Base-by-base conservation (phyloP, 2,329 filamentous ascomycete genomes). In the Stemphylium lycopersici region DNA sequence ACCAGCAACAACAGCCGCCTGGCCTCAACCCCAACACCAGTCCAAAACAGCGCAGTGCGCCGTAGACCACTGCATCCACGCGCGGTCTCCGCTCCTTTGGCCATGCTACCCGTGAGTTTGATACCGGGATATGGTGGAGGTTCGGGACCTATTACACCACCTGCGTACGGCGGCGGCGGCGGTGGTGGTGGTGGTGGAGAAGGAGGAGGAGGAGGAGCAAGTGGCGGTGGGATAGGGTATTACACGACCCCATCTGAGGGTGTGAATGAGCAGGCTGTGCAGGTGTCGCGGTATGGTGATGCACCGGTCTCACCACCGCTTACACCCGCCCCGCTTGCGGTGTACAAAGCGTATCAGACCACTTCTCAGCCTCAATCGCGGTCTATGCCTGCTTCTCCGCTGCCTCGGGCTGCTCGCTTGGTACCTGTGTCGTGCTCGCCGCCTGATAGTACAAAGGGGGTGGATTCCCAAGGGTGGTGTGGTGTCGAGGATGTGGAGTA, bases 321-420 rank as follows among this genome's bases (percentile, higher is more conserved):
- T 8, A 56, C 43, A 6, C 48, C 55, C 4, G 52, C 50, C 11
- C 46, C 54, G 1, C 8, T 47, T 3, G 45, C 61, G 3, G 20
- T 45, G 6, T 69, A 69, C 46, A 65, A 64, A 47, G 67, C 67
- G 8, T 69, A 70, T 37, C 56, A 60, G 1, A 61, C 56, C 22
- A 58, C 18, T 10, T 12, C 20, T 20, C 36, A 39, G 8, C 7
- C 20, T n/a, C n/a, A 16, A 7, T 46, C 43, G 33, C 32, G n/a
- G 2, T 34, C 13, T n/a, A 16, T 36, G 11, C 43, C 47, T 7
- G 11, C 11, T 4, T 32, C 51, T 13, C 40, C 44, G 13, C 10
- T 13, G 13, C 12, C 10, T 18, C 42, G 32, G 12, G 24, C 10
- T 13, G 45, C 13, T 2, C 49, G 22, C 3, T 33, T 36, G 18